Base-by-base conservation (phyloP, 2,329 filamentous ascomycete genomes). In the Verticillium zaregamsianum region DNA sequence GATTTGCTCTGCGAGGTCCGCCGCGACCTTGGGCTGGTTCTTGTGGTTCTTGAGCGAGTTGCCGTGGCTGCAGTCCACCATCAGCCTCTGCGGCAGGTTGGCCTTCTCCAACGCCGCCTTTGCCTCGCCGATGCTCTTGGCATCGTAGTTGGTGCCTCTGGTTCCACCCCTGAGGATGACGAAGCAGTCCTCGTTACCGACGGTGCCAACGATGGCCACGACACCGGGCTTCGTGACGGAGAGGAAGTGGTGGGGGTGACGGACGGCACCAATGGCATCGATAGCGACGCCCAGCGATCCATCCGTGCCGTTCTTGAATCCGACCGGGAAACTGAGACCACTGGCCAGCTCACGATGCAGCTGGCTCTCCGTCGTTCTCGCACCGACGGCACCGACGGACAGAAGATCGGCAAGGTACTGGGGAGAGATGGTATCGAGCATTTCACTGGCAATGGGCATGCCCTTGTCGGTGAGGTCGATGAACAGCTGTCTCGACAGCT, bases 281-380 rank as follows among this genome's bases (percentile, higher is more conserved):
- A 98, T 92, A 14, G 95, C 93, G 4, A 98, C 93, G 61, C 89
- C 86, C 57, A 98, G 80, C 9, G 89, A 90, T 59, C 95, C 95
- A 74, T 99, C 95, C 35, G 95, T 99, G 66, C 95, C 95, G 77
- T 99, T 99, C 86, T 99, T 99, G 90, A 99, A 99, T 59, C 95
- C 95, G 12, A 99, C 93, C 2, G 95, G 95, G 90, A 97, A 98
- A 68, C 91, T 96, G 39, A 98, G 83, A 72, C 95, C 95, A 59
- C 91, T 95, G 25, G 95, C 94, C 66, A 99, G 82, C 79, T 99
- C 95, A 61, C 95, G 89, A 78, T 99, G 95, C 65, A 98, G 84
- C 80, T 99, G 95, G 59, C 90, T 93, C 80, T 99, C 95, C 2
- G 95, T 98, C 23, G 95, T 99, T 65, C 95, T 86, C n/a, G 95